These are phyloP conservation scores for Xylaria multiplex DNA, from an alignment of 2,329 filamentous ascomycete species.

Conservation along the genomic window DNA sequence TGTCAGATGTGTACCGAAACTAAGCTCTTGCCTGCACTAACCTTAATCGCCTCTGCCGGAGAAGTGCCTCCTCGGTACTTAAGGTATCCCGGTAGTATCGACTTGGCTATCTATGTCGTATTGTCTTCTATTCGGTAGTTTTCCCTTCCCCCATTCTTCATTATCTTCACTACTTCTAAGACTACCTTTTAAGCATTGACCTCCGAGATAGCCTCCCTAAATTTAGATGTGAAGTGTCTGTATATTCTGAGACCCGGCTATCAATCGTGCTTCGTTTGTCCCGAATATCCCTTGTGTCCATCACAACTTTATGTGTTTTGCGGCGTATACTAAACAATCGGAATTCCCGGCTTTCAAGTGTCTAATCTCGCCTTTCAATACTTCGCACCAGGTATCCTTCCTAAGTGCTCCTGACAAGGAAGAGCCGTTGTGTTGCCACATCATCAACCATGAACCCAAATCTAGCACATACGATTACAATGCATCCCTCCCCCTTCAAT, in stretches of 20 bases:
- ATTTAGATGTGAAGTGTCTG: not conserved
- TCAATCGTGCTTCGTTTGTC: not conserved
- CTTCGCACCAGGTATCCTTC: not conserved
- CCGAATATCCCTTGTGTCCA: not conserved
- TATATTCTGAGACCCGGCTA: not conserved
- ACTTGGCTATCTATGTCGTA: not conserved
- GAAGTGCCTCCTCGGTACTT: not conserved
- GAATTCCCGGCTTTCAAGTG: not conserved
- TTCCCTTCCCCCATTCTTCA: not conserved
- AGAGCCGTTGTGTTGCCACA: not conserved
- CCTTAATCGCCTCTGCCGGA: constrained; percentile 5
- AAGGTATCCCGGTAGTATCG: not conserved
- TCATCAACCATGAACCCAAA: constrained; percentile 54
- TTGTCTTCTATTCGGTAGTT: not conserved
- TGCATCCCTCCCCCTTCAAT: constrained; percentile 57
- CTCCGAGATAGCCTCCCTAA: not conserved
- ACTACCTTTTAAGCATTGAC: constrained; percentile 1
- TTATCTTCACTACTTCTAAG: no score
- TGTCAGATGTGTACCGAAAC: constrained; percentile 1
- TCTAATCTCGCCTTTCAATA: not conserved
- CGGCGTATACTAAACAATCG: not conserved
- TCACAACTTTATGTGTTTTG: constrained; percentile 1
- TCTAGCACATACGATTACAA: constrained; percentile 54
- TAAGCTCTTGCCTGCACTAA: constrained; percentile 1
- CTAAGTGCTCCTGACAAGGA: not conserved